Evolutionary conservation across 495 filamentous ascomycete species (phyloP), one percentile per base, ranked within the genome.

Genomic region (Staphylotrichum longicolle): DNA sequence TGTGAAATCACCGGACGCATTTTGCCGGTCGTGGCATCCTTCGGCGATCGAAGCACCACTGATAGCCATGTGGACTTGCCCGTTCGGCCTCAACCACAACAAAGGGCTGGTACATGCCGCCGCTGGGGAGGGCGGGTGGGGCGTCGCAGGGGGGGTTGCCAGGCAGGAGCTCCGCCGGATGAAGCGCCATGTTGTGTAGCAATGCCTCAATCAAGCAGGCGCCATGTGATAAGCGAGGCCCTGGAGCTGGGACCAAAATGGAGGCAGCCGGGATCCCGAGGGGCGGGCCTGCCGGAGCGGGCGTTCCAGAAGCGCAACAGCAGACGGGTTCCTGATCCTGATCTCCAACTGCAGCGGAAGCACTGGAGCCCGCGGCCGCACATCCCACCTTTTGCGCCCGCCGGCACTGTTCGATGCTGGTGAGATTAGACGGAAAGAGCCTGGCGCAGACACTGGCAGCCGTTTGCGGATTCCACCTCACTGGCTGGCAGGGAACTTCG

Each of bases 161-260:
- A 55, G 35, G 34, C 34, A 54, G 51, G 51, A 54, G 51, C 37
- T 42, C 51, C 35, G 51, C 51, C 35, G 51, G 51, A 42, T 11
- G n/a, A 54, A 30, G 51, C 37, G 15, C 51, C 37, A 54, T 54
- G 51, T 14, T 41, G 51, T 54, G 51, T 54, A 54, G 51, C 51
- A 12, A 30, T 4, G 1, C 2, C 35, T 42, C 15, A 35, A 54
- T 54, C 7, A 27, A 54, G 35, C 37, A 54, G 51, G 15, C 35
- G n/a, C 51, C 35, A 12, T 54, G 15, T 41, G 37, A 54, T 54
- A 27, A 51, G 6, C 48, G 48, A 33, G 7, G 48, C 9, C 32
- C 37, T 7, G 37, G 37, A 10, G 10, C 37, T 6, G 37, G 37
- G 37, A 39, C 37, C 6, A 10, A 10, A 10, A 39, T 6, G 37